phyloP scores from a whole-genome alignment of 768 basidiomycete genomes.

The Dentipellis sp. region DNA sequence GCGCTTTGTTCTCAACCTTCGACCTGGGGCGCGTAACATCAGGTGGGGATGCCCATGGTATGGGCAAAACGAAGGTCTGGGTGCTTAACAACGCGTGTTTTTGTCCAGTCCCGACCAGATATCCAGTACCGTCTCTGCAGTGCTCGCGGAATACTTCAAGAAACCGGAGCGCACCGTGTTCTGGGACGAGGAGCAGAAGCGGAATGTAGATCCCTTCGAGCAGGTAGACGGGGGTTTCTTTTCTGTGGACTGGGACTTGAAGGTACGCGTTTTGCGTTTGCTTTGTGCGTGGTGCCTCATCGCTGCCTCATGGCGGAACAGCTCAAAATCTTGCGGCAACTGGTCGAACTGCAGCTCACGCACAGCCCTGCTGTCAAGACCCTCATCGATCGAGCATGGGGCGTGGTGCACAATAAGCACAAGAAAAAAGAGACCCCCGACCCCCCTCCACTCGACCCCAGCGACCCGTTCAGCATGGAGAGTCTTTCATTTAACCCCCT shows the following conservation, averaged over 20 bases:
- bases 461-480: conserved; percentile 59
- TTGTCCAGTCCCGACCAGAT: conserved; percentile 67
- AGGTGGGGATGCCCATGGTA: conserved; percentile 46
- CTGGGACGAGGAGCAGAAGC: conserved; percentile 63
- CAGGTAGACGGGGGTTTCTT: conserved; percentile 66
- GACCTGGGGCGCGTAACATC: conserved; percentile 84
- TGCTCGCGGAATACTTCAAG: conserved; percentile 68
- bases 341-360: conserved; percentile 76
- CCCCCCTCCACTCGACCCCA: conserved; percentile 40
- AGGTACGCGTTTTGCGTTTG: conserved; percentile 40
- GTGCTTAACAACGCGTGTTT: conserved; percentile 25
- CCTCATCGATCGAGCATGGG: conserved; percentile 79
- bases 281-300: conserved; percentile 15
- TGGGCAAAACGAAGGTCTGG: conserved; percentile 15
- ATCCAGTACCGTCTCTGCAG: conserved; percentile 59
- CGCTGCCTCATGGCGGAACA: conserved; percentile 22
- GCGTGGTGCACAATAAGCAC: conserved; percentile 74
- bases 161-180: conserved; percentile 67
- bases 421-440: conserved; percentile 64
- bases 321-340: conserved; percentile 77
- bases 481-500: conserved; percentile 58
- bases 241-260: conserved; percentile 71
- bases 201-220: conserved; percentile 69
- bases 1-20: conserved; percentile 73
- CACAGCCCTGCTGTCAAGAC: conserved; percentile 62